Percentiles rank a stretch among this genome's conserved stretches.
Conservation (phyloP, 2,329 filamentous ascomycete genomes). For the Metarhizium sp. region DNA sequence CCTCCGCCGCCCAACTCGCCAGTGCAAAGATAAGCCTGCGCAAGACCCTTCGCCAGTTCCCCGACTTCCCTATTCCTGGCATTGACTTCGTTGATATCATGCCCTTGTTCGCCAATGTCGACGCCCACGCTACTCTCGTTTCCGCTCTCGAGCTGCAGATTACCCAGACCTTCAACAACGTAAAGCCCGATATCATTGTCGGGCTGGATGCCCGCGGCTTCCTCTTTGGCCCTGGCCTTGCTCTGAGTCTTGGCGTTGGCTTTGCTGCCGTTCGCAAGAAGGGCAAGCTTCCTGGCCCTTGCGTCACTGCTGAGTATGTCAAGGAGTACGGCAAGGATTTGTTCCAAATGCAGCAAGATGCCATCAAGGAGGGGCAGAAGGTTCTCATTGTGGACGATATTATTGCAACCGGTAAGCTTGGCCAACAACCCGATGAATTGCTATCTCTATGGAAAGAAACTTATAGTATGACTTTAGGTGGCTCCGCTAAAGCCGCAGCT, state of each 20-base stretch:
- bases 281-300: constrained; percentile 90
- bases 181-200: constrained; percentile 79
- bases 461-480: constrained; percentile 48
- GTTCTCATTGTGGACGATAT: constrained; percentile 95
- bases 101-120: constrained; percentile 77
- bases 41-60: constrained; percentile 70
- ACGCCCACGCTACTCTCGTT: constrained; percentile 67
- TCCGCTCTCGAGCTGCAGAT: constrained; percentile 80
- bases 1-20: constrained; percentile 56
- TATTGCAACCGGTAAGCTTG: constrained; percentile 80
- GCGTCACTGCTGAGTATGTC: constrained; percentile 74
- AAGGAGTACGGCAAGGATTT: constrained; percentile 96
- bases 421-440: background rate
- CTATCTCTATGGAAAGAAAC: background rate
- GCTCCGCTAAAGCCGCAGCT: constrained; percentile 81
- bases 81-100: constrained; percentile 98
- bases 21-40: constrained; percentile 62
- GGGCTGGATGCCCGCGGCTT: constrained; percentile 93
- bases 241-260: constrained; percentile 68
- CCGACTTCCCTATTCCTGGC: constrained; percentile 84
- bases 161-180: constrained; percentile 46
- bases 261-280: constrained; percentile 93
- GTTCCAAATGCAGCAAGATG: constrained; percentile 91
- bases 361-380: constrained; percentile 76
- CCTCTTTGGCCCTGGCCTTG: constrained; percentile 85